These are phyloP conservation scores for Chlorella sp. DNA, from an alignment of 139 green algal genomes.

Conservation along the genomic window DNA sequence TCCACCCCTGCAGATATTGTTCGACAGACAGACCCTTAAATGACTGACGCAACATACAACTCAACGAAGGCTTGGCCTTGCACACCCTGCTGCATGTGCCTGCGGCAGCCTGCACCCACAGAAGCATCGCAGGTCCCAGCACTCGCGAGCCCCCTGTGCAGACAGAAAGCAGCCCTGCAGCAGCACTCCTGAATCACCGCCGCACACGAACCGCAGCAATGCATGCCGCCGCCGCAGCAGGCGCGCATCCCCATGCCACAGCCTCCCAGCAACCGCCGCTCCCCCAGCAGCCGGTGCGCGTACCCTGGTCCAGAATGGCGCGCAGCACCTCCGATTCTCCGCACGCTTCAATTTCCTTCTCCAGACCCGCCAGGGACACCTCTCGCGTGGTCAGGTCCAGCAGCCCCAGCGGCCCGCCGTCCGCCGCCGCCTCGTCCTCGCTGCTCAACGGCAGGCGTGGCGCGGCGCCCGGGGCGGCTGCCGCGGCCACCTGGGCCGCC, in stretches of 20 bases:
- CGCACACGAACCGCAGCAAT: too few species aligned
- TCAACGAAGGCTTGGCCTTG: too few species aligned
- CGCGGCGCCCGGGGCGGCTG: background rate
- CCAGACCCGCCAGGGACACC: constrained; percentile 60
- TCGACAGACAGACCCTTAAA: too few species aligned
- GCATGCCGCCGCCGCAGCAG: too few species aligned
- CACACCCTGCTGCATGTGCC: too few species aligned
- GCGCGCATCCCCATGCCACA: background rate
- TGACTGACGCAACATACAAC: too few species aligned
- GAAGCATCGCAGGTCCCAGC: too few species aligned
- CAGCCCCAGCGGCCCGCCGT: constrained; percentile 21
- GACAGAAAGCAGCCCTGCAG: too few species aligned
- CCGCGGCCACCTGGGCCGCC: background rate
- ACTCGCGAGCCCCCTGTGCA: too few species aligned
- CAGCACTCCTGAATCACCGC: too few species aligned
- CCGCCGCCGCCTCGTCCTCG: background rate
- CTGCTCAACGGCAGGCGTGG: background rate
- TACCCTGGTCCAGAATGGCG: constrained; percentile 80
- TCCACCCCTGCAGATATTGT: constrained; percentile 48
- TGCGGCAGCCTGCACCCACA: too few species aligned
- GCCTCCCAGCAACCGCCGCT: background rate
- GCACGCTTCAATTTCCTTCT: constrained; percentile 81
- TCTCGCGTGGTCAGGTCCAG: constrained; percentile 56
- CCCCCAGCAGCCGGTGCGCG: too few species aligned
- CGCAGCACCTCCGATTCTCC: constrained; percentile 81